phyloP scores from a whole-genome alignment of 2,329 filamentous ascomycete genomes.

The Didymella sp. region DNA sequence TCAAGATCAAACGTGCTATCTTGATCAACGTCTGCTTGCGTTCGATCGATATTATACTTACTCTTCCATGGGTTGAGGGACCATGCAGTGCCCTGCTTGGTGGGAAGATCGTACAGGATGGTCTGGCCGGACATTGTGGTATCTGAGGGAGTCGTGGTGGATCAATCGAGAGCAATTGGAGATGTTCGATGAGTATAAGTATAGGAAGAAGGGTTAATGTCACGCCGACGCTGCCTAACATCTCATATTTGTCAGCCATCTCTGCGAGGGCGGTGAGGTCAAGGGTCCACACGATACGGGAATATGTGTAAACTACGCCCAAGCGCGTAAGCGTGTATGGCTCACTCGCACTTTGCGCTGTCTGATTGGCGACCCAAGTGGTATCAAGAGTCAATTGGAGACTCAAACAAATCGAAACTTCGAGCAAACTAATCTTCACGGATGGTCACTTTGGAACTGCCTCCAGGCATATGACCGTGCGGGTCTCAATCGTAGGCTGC shows the following conservation, averaged over 20 bases:
- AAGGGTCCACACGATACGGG: slow-evolving; percentile 1
- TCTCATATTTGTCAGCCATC: slow-evolving; percentile 4
- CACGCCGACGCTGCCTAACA: neutral
- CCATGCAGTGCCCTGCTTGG: slow-evolving; percentile 62
- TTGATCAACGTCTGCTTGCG: neutral
- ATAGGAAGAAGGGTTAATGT: neutral
- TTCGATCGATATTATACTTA: slow-evolving; percentile 42
- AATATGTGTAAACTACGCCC: slow-evolving; percentile 1
- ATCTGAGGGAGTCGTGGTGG: neutral
- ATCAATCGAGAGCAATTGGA: neutral
- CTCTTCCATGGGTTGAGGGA: slow-evolving; percentile 76
- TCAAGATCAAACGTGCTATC: slow-evolving; percentile 68
- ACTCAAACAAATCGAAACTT: neutral
- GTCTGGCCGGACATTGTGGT: slow-evolving; percentile 49
- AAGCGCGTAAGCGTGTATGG: neutral
- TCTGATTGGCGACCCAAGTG: neutral
- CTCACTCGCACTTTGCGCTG: neutral
- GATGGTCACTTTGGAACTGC: neutral
- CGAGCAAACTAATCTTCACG: neutral
- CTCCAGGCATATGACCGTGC: neutral
- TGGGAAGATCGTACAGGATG: slow-evolving; percentile 69
- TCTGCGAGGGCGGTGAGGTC: slow-evolving; percentile 6
- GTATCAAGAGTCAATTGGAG: neutral
- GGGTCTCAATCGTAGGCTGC: neutral
- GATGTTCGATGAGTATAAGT: neutral